Conservation (phyloP, 2,329 filamentous ascomycete species). For the Sphaerostilbella broomeana region DNA sequence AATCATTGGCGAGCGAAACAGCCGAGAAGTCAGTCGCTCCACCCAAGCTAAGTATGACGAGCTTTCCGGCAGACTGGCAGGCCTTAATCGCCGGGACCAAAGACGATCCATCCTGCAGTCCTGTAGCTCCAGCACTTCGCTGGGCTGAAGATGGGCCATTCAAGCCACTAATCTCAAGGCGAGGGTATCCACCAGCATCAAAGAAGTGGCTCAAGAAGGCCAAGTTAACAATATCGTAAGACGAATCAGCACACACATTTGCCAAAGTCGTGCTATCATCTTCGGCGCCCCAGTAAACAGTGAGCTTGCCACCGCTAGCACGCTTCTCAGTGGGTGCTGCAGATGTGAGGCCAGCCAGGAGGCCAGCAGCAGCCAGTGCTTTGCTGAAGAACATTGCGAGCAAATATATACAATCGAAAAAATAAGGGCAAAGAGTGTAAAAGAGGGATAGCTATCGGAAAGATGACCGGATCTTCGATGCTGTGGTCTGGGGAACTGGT, state of each 20-base stretch:
- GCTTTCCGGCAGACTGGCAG: slow-evolving; percentile 61
- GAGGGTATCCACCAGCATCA: slow-evolving; percentile 13
- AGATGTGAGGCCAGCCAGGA: slow-evolving; percentile 9
- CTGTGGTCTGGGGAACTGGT: slow-evolving; percentile 2
- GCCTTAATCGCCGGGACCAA: slow-evolving; percentile 32
- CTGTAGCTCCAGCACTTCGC: slow-evolving; percentile 17
- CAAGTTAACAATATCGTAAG: slow-evolving; percentile 19
- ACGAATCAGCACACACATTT: slow-evolving; percentile 16
- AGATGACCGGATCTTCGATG: slow-evolving; percentile 15
- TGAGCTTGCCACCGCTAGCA: slow-evolving; percentile 15
- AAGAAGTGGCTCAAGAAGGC: slow-evolving; percentile 19
- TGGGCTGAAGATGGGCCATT: slow-evolving; percentile 13
- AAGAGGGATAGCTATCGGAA: slow-evolving; percentile 3
- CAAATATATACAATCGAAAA: slow-evolving; percentile 5
- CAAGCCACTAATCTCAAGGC: slow-evolving; percentile 7
- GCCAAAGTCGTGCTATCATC: slow-evolving; percentile 16
- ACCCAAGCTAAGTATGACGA: slow-evolving; percentile 62
- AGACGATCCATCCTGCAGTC: slow-evolving; percentile 16
- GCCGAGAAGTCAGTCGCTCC: slow-evolving; percentile 61
- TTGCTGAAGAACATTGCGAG: slow-evolving; percentile 11
- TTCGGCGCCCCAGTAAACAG: slow-evolving; percentile 19
- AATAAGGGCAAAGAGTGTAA: slow-evolving; percentile 9
- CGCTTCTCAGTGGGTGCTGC: slow-evolving; percentile 12
- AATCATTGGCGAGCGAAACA: slow-evolving; percentile 44
- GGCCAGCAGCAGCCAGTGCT: slow-evolving; percentile 12